These are phyloP conservation scores for Bocquillonia castaneifolia DNA, from an alignment of 441 rosid genomes.

Conservation along the genomic window DNA sequence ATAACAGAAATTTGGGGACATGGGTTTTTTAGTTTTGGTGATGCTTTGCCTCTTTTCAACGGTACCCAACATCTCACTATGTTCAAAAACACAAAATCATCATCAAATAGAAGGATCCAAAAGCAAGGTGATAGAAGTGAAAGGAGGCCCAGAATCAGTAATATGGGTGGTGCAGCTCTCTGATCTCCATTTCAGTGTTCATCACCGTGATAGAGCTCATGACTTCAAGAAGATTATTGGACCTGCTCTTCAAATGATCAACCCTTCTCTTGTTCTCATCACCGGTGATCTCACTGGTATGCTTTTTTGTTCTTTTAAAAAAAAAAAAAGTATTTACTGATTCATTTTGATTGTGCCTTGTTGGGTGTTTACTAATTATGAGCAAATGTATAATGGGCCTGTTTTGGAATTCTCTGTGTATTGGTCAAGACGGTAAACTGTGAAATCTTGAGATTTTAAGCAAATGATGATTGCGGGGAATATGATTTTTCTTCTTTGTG, in stretches of 20 bases:
- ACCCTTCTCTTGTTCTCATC: slow-evolving; percentile 79
- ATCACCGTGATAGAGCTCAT: slow-evolving; percentile 73
- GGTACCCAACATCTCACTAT: neutral
- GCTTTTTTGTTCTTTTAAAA: neutral
- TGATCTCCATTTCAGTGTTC: slow-evolving; percentile 95
- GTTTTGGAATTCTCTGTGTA: neutral
- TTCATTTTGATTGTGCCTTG: neutral
- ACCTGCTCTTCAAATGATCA: slow-evolving; percentile 65
- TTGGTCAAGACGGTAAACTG: neutral
- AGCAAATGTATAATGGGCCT: neutral
- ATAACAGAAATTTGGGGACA: slow-evolving; percentile 4
- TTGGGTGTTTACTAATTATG: neutral
- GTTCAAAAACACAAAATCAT: slow-evolving; percentile 4
- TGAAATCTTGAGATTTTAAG: neutral
- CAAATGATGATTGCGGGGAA: neutral
- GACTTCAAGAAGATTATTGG: slow-evolving; percentile 55
- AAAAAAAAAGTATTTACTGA: neutral
- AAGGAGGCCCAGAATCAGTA: slow-evolving; percentile 61
- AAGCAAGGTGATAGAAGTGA: slow-evolving; percentile 46
- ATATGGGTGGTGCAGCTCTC: slow-evolving; percentile 92
- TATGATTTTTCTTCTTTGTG: neutral
- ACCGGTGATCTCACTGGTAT: slow-evolving; percentile 94
- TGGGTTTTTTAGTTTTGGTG: slow-evolving; percentile 15
- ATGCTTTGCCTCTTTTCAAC: slow-evolving; percentile 7
- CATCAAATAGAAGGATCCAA: slow-evolving; percentile 12